phyloP scores from a whole-genome alignment of 2,329 filamentous ascomycete species.

The Pseudohalonectria lignicola region DNA sequence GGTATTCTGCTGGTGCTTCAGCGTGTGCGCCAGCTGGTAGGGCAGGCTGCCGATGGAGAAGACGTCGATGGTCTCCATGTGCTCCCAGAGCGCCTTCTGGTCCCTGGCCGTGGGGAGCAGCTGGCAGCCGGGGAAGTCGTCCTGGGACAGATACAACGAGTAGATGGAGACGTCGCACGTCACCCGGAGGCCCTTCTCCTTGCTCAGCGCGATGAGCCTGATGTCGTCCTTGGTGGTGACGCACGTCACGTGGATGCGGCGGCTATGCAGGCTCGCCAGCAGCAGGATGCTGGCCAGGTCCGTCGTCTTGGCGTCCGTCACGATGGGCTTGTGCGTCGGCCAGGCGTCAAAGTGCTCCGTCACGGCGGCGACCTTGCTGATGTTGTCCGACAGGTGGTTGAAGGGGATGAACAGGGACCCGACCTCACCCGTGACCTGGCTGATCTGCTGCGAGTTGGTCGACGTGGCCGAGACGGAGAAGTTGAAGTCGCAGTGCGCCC shows the following conservation, averaged over 20 bases:
- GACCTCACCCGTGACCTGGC: constrained; percentile 60
- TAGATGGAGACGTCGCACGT: constrained; percentile 78
- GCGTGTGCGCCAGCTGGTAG: constrained; percentile 57
- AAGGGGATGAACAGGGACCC: constrained; percentile 76
- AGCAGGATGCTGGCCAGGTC: constrained; percentile 73
- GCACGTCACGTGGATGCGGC: constrained; percentile 70
- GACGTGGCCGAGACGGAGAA: constrained; percentile 67
- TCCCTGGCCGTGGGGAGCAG: constrained; percentile 57
- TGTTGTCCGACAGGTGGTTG: constrained; percentile 71
- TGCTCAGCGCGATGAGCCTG: constrained; percentile 63
- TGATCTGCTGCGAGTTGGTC: constrained; percentile 64
- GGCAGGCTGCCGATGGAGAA: constrained; percentile 72
- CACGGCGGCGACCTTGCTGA: constrained; percentile 72
- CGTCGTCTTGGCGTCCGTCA: constrained; percentile 71
- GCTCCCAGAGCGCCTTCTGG: constrained; percentile 64
- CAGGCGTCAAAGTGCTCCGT: constrained; percentile 70
- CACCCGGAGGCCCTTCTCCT: constrained; percentile 70
- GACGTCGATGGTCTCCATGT: constrained; percentile 62
- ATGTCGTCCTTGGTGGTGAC: constrained; percentile 77
- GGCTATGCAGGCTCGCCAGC: constrained; percentile 65
- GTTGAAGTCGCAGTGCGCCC: constrained; percentile 68
- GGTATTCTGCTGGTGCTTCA: constrained; percentile 31
- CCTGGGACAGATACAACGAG: constrained; percentile 62
- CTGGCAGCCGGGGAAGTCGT: constrained; percentile 57
- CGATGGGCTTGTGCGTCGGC: constrained; percentile 67